Percentiles rank a stretch among this genome's conserved stretches.
phyloP scores from a whole-genome alignment of 768 basidiomycete species.

The Leccinum imitatum region DNA sequence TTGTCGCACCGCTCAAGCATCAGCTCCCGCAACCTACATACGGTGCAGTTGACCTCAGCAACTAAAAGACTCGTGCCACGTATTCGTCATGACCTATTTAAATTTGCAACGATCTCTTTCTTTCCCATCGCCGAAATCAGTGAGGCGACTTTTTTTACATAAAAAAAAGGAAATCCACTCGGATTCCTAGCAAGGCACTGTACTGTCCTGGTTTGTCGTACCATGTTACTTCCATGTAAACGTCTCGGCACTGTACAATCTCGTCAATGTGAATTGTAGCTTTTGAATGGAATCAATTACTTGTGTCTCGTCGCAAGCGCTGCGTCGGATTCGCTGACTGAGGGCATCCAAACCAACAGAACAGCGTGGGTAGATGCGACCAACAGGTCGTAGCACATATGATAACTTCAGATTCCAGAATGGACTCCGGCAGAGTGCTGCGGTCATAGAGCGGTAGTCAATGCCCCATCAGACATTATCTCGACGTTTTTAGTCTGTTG shows the following conservation, averaged over 20 bases:
- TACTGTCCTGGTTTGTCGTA: not conserved
- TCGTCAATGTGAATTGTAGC: not conserved
- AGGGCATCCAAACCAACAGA: not conserved
- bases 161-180: not conserved
- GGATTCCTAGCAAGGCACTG: not conserved
- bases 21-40: conserved; percentile 11
- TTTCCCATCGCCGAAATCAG: not conserved
- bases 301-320: not conserved
- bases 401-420: not conserved
- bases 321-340: not conserved
- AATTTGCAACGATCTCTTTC: conserved; percentile 2
- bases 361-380: not conserved
- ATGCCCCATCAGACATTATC: too few relatives aligned
- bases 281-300: not conserved
- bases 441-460: not conserved
- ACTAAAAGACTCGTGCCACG: not conserved
- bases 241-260: not conserved
- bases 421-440: not conserved
- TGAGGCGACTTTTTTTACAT: not conserved
- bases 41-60: conserved; percentile 9
- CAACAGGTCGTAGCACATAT: not conserved
- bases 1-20: conserved; percentile 7
- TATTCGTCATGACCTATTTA: not conserved
- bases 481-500: too few relatives aligned
- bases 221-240: not conserved